Evolutionary conservation across 345 rosid species (phyloP), one percentile per base, ranked within the genome.

Genomic region (Tarenaya hassleriana): DNA sequence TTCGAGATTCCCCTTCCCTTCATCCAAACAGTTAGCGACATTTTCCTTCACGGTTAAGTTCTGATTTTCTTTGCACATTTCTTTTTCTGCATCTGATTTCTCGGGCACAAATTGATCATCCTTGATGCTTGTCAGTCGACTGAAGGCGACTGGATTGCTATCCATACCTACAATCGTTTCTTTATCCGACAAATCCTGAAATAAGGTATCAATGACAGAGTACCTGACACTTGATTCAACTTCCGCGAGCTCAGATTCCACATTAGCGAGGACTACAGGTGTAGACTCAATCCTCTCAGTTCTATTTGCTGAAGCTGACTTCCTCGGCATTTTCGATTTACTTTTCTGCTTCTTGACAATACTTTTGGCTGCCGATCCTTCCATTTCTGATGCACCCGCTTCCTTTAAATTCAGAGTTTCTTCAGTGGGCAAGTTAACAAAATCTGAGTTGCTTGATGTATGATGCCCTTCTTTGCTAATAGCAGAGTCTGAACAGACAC

Each of bases 391-490:
- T 1, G 14, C 42, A 60, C 31, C 50, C 32, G 20, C 29, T 12
- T 33, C 43, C 17, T 52, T 42, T 1, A n/a, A 47, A 24, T 10
- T 50, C 41, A 10, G 41, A 37, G 3, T 10, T n/a, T 63, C 60
- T 52, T 2, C 47, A 50, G 18, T 20, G 13, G 57, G 19, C 4
- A 19, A 10, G 13, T 13, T 15, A 11, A 16, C 47, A 44, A 41
- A 43, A 24, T 32, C 60, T 21, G 51, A 20, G 48, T 50, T 60
- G 41, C 11, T 2, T 13, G 62, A 47, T 46, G 57, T 44, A 12
- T 50, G 48, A 52, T 69, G 62, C 39, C 62, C 72, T 52, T 47
- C 60, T 60, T 62, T 32, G 24, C 40, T 59, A 45, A 77, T 51
- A 41, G 58, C 50, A 63, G 12, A 16, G 10, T 21, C 61, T 17